phyloP scores from a whole-genome alignment of 768 basidiomycete genomes.

The Mycena filopes region DNA sequence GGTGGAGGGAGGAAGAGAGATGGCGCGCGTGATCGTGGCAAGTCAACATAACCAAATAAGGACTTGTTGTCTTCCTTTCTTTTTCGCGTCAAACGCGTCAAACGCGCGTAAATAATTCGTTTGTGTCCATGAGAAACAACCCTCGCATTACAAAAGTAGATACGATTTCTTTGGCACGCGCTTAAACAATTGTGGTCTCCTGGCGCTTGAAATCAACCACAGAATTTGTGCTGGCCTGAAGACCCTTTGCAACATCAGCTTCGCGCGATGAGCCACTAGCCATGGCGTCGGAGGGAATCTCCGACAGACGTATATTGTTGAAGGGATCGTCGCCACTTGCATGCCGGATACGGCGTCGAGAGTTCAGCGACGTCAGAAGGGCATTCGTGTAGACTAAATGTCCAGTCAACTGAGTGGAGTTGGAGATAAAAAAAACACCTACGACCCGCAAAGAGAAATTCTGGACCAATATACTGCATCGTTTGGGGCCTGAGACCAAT shows the following conservation, averaged over 20 bases:
- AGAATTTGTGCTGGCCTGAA: too few species aligned
- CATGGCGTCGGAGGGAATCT: neutral
- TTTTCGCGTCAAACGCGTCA: too few species aligned
- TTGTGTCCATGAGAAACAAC: too few species aligned
- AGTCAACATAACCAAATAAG: conserved; percentile 14
- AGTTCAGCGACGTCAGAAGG: conserved; percentile 12
- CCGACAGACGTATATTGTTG: conserved; percentile 11
- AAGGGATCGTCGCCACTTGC: neutral
- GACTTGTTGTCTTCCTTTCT: neutral
- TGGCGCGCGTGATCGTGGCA: conserved; percentile 9
- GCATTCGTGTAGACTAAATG: conserved; percentile 12
- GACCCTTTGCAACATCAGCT: too few species aligned
- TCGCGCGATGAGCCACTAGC: too few species aligned
- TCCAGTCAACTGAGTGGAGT: neutral
- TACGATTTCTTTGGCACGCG: too few species aligned
- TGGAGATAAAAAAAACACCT: neutral
- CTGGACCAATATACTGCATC: conserved; percentile 13
- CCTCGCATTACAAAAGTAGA: too few species aligned
- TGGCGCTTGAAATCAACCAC: too few species aligned
- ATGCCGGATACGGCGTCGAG: conserved; percentile 4
- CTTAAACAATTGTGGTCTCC: too few species aligned
- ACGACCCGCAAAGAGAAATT: conserved; percentile 7
- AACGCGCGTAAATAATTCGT: too few species aligned
- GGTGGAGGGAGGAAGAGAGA: neutral
- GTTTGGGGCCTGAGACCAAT: neutral